Conservation (phyloP, 2,329 filamentous ascomycete genomes). For the Ophiostoma australiae region DNA sequence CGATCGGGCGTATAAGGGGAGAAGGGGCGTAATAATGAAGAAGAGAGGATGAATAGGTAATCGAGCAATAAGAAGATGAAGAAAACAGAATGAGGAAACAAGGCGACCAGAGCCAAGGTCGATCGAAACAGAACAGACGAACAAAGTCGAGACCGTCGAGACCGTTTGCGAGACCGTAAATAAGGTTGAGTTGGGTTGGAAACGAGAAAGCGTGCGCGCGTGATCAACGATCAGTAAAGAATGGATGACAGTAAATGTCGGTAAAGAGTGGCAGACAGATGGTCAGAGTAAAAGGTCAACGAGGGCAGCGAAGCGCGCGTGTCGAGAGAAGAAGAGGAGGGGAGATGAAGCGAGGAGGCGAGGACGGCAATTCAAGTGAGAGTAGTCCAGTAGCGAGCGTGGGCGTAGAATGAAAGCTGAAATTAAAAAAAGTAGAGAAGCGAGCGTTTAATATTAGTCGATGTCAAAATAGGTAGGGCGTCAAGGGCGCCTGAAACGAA, state of each 20-base stretch:
- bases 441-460: background rate
- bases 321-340: background rate
- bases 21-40: background rate
- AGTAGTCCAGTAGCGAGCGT: background rate
- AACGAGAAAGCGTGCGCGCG: background rate
- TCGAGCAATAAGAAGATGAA: background rate
- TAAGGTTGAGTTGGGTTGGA: background rate
- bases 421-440: background rate
- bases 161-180: background rate
- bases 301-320: background rate
- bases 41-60: background rate
- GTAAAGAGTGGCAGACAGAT: background rate
- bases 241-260: slow-evolving; percentile 10
- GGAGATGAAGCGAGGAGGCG: background rate
- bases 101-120: slow-evolving; percentile 11
- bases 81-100: background rate
- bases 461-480: background rate
- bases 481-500: slow-evolving; percentile 15
- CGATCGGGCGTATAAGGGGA: background rate
- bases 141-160: background rate
- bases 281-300: background rate
- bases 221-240: background rate
- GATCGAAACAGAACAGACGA: slow-evolving; percentile 7
- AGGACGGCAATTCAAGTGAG: background rate
- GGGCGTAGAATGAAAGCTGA: too few species aligned